A percentile compares a stretch with the other conserved stretches of the same genome.
Conservation (phyloP, 1,284 basidiomycete genomes). For the Xerocomus alliaceus region DNA sequence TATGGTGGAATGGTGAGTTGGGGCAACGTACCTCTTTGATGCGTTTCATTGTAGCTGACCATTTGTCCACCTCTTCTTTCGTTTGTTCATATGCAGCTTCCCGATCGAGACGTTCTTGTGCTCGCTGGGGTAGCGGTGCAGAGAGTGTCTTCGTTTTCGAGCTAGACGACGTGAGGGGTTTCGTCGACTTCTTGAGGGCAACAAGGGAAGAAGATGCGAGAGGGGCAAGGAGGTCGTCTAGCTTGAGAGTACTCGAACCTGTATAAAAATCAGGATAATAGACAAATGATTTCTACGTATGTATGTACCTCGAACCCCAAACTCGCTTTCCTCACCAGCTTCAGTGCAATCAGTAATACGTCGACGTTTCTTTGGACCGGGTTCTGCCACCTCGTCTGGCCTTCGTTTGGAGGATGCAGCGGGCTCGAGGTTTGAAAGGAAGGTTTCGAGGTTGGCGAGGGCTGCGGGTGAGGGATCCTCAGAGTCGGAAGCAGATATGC, state of each 20-base stretch:
- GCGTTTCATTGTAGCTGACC: slow-evolving; percentile 89
- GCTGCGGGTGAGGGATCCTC: slow-evolving; percentile 66
- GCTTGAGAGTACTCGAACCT: slow-evolving; percentile 62
- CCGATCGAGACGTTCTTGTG: slow-evolving; percentile 90
- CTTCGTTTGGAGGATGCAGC: slow-evolving; percentile 74
- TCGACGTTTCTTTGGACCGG: slow-evolving; percentile 60
- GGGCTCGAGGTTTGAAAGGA: slow-evolving; percentile 74
- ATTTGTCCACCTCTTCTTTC: slow-evolving; percentile 91
- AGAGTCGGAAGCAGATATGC: slow-evolving; percentile 61
- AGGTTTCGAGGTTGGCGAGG: slow-evolving; percentile 69
- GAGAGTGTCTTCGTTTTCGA: slow-evolving; percentile 64
- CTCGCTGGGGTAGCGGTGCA: slow-evolving; percentile 86
- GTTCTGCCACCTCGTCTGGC: slow-evolving; percentile 44
- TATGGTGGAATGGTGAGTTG: too few relatives aligned
- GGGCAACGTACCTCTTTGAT: slow-evolving; percentile 70
- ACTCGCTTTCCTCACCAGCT: slow-evolving; percentile 78
- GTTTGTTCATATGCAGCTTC: slow-evolving; percentile 95
- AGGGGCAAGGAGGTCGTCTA: slow-evolving; percentile 80
- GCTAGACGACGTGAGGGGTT: slow-evolving; percentile 53
- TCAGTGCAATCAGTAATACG: slow-evolving; percentile 76
- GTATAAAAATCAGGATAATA: not conserved
- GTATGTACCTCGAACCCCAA: slow-evolving; percentile 60
- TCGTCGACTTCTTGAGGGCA: slow-evolving; percentile 74
- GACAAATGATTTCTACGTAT: slow-evolving; percentile 1
- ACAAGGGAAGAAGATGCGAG: slow-evolving; percentile 63